These are phyloP conservation scores for Fabrea salina DNA, from an alignment of 169 alveolate genomes.

Conservation along the genomic window DNA sequence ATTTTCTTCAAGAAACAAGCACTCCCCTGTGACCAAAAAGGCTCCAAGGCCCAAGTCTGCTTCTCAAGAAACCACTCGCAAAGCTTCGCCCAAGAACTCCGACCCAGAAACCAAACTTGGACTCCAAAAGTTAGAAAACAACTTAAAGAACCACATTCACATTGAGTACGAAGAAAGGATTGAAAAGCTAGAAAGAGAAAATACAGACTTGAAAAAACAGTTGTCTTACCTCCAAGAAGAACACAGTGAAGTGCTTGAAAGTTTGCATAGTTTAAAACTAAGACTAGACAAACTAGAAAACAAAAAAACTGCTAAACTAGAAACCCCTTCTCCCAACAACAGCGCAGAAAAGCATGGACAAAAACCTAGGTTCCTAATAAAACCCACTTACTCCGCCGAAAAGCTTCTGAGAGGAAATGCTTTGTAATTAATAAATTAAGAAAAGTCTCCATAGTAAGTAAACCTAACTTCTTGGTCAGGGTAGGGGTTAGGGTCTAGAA, in stretches of 20 bases:
- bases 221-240: conserved; percentile 3
- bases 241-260: neutral
- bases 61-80: neutral
- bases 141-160: neutral
- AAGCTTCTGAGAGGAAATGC: neutral
- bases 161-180: conserved; percentile 6
- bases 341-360: too few species aligned
- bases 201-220: neutral
- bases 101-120: neutral
- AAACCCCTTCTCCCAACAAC: too few species aligned
- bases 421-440: too few species aligned
- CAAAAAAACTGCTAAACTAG: neutral
- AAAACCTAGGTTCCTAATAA: neutral
- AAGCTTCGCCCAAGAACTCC: neutral
- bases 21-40: neutral
- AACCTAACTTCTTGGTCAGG: too few species aligned
- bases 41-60: neutral
- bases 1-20: neutral
- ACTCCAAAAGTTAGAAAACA: neutral
- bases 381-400: neutral
- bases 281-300: conserved; percentile 21
- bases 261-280: neutral
- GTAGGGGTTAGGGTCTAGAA: too few species aligned
- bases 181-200: neutral
- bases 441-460: too few species aligned